Evolutionary conservation across 164 flowering plant species (phyloP).

Genomic region (Saururus chinensis): DNA sequence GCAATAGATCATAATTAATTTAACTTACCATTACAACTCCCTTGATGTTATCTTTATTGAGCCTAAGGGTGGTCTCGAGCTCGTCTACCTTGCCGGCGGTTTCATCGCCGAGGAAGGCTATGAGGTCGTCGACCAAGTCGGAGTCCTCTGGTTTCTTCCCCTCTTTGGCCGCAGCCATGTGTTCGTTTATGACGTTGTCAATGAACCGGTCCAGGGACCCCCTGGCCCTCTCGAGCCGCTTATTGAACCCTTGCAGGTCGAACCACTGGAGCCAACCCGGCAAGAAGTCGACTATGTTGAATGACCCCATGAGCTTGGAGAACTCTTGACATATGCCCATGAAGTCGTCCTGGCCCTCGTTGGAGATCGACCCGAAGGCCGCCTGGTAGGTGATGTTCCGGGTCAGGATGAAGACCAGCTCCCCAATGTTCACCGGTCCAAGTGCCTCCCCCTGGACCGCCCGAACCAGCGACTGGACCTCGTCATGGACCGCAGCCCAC

Average conservation of each 20-base stretch:
- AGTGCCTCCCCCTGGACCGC: conserved; percentile 21
- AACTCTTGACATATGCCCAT: conserved; percentile 61
- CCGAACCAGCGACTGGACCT: conserved; percentile 35
- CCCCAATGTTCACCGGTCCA: conserved; percentile 41
- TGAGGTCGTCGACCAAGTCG: conserved; percentile 74
- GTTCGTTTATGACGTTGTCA: conserved; percentile 57
- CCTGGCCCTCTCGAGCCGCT: conserved; percentile 39
- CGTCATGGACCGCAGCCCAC: conserved; percentile 69
- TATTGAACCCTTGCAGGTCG: conserved; percentile 47
- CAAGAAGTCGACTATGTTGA: conserved; percentile 61
- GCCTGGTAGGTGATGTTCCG: conserved; percentile 49
- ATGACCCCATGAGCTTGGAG: conserved; percentile 72
- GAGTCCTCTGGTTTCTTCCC: conserved; percentile 9
- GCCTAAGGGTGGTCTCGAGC: conserved; percentile 27
- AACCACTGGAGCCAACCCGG: conserved; percentile 50
- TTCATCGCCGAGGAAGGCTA: conserved; percentile 45
- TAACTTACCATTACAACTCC: conserved; percentile 78
- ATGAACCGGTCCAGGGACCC: conserved; percentile 51
- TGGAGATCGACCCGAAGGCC: conserved; percentile 54
- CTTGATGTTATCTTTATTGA: conserved; percentile 65
- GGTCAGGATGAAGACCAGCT: conserved; percentile 48
- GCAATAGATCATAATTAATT: not conserved
- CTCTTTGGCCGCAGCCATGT: conserved; percentile 24
- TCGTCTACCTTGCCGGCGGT: conserved; percentile 27
- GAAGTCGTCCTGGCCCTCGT: conserved; percentile 53